Base-by-base conservation (phyloP, 1,139 yeast species). In the Zygoascus hellenicus region DNA sequence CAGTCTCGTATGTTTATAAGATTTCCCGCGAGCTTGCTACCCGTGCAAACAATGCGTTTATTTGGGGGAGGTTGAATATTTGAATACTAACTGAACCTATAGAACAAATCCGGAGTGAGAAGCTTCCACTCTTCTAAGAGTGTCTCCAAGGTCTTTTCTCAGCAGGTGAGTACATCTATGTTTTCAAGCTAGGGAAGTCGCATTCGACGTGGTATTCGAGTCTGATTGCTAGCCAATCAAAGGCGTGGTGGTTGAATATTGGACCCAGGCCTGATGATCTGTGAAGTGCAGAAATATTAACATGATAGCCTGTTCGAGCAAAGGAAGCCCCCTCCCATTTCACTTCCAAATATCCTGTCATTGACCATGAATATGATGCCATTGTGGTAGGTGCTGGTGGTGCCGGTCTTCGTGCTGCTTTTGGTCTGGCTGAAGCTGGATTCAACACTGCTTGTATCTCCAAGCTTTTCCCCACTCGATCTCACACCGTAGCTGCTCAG, bases 321-420 rank as follows among this genome's bases (percentile, higher is more conserved):
- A 58, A 61, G 50, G 71, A 68, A 48, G 72, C 72, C 35, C 56
- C 66, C 34, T 57, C 64, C 48, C 67, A 66, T 48, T 58, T 65
- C 45, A 54, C 66, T 53, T 84, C 82, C 60, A 86, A 88, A 66
- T 90, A 90, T 71, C 95, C 89, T 63, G 83, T 92, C 55, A 82
- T 90, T 58, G 72, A 92, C 71, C 98, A 92, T 69, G 97, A 92
- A 69, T 92, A 92, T 71, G 98, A 92, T 72, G 89, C 96, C 75
- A 80, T 92, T 48, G 98, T 92, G 54, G 92, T 92, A 48, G 98
- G 98, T 63, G 98, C 97, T 48, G 98, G 98, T 62, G 98, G 98
- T 67, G 98, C 98, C 43, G 98, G 98, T 65, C 76, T 92, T 54
- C 83, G 98, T 74, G 98, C 98, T 40, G 97, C 98, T 35, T 92